phyloP scores from a whole-genome alignment of 1,139 yeast species.

The Geotrichum cucujoidarum region DNA sequence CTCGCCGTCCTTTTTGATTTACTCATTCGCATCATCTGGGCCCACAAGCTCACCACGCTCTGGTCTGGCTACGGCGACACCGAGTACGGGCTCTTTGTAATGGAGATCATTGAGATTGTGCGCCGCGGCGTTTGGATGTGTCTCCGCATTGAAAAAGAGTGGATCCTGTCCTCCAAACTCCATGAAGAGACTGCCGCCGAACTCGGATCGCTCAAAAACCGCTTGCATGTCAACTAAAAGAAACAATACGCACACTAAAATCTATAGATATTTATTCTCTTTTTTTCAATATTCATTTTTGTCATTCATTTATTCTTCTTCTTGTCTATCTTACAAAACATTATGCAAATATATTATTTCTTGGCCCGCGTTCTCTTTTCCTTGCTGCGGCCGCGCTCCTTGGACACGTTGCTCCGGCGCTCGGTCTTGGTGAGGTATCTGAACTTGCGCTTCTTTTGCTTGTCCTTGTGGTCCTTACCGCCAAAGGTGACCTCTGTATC shows the following conservation, averaged over 20 bases:
- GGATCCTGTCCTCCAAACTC: constrained; percentile 23
- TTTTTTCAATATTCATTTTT: neutral
- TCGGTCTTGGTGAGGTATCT: constrained; percentile 78
- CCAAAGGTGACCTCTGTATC: neutral
- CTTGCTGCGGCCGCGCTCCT: constrained; percentile 41
- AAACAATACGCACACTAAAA: neutral
- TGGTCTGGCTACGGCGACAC: constrained; percentile 39
- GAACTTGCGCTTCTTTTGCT: constrained; percentile 69
- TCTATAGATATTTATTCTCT: neutral
- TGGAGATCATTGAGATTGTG: constrained; percentile 68
- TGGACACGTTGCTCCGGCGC: constrained; percentile 61
- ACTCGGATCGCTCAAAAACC: neutral
- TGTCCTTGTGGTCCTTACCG: constrained; percentile 29
- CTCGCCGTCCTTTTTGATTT: constrained; percentile 57
- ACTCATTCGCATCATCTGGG: constrained; percentile 68
- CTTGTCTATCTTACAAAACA: constrained; percentile 3
- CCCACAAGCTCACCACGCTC: constrained; percentile 44
- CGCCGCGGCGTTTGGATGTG: constrained; percentile 91
- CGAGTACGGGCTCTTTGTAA: constrained; percentile 55
- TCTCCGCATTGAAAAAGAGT: constrained; percentile 77
- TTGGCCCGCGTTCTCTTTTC: constrained; percentile 20
- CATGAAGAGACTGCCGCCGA: constrained; percentile 2
- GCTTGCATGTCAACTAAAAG: neutral
- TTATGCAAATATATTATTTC: neutral
- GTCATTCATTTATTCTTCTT: constrained; percentile 10